Evolutionary conservation across 495 filamentous ascomycete species (phyloP).

Genomic region (Podospora anserina): DNA sequence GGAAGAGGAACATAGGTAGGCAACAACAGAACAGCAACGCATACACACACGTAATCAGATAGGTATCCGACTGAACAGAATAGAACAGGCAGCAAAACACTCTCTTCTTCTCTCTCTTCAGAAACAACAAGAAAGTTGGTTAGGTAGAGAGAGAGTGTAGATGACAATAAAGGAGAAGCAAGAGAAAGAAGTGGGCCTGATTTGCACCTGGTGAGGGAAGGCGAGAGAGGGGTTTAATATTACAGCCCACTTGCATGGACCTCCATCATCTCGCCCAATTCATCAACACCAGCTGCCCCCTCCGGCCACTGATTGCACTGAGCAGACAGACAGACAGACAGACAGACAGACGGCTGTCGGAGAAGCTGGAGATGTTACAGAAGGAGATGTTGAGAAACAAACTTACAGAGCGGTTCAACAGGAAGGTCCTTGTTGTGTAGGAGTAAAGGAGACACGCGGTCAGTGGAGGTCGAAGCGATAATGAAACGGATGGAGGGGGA

Average conservation of each 20-base stretch:
- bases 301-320: no score
- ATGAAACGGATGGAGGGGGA: constrained; percentile 31
- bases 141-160: background rate
- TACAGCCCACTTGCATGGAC: constrained; percentile 1
- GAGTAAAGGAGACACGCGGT: background rate
- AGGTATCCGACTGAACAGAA: background rate
- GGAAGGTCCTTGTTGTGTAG: no score
- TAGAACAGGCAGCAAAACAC: no score
- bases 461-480: constrained; percentile 13
- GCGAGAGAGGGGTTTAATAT: constrained; percentile 1
- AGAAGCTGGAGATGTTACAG: no score
- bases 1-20: background rate
- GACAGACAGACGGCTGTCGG: background rate
- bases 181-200: background rate
- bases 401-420: no score
- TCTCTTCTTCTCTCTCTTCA: no score
- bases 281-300: constrained; percentile 12
- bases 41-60: no score
- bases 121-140: background rate
- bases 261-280: background rate
- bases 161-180: background rate
- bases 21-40: background rate
- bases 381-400: no score
- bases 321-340: background rate
- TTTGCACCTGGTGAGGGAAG: constrained; percentile 11